Percentiles rank a stretch among this genome's conserved stretches.
phyloP scores from a whole-genome alignment of 208 protist genomes.

The Trypanosoma melophagium region DNA sequence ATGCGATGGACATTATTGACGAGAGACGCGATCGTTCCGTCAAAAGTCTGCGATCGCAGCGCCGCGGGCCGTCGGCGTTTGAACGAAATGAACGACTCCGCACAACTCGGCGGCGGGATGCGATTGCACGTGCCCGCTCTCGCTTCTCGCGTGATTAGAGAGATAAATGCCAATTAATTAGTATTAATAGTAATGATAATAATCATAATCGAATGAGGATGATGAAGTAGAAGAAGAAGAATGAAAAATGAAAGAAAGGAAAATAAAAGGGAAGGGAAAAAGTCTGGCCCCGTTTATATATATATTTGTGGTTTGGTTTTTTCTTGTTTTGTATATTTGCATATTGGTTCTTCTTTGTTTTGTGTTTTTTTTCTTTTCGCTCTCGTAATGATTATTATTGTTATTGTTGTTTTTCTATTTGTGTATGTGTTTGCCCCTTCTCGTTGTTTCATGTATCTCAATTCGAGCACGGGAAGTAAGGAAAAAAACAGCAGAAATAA shows the following conservation, averaged over 20 bases:
- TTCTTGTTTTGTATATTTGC: too few relatives aligned
- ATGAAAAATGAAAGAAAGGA: neutral
- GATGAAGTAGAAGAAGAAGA: too few relatives aligned
- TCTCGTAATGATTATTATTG: neutral
- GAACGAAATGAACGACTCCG: constrained; percentile 76
- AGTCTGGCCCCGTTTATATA: too few relatives aligned
- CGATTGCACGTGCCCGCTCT: constrained; percentile 53
- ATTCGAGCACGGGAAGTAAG: too few relatives aligned
- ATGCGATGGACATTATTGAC: constrained; percentile 26
- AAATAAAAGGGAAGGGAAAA: neutral
- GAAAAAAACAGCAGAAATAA: too few relatives aligned
- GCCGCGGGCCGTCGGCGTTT: constrained; percentile 34
- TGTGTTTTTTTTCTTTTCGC: neutral
- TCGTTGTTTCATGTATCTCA: too few relatives aligned
- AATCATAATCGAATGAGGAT: neutral
- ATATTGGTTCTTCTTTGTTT: too few relatives aligned
- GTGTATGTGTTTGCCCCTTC: too few relatives aligned
- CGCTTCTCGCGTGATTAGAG: constrained; percentile 63
- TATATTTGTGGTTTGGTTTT: too few relatives aligned
- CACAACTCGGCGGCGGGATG: constrained; percentile 40
- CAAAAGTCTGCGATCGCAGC: constrained; percentile 40
- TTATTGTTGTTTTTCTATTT: too few relatives aligned
- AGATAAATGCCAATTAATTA: neutral
- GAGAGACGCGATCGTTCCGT: constrained; percentile 40
- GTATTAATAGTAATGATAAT: neutral